Conservation (phyloP, 129 eudicot species). For the Pseudognaphalium luteoalbum region DNA sequence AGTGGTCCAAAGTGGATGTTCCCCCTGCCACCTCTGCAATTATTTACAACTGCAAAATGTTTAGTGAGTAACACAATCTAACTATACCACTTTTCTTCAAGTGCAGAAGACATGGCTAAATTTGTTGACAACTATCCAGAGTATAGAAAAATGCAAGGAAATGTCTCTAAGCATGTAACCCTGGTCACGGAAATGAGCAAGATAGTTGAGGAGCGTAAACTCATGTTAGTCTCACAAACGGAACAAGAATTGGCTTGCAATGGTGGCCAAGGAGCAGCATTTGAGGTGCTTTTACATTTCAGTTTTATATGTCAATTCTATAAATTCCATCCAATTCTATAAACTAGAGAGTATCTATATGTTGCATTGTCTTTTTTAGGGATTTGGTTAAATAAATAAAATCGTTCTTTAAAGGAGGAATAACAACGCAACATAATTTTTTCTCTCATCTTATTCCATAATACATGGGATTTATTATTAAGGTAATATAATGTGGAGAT, state of each 20-base stretch:
- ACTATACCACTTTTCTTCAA: constrained; percentile 15
- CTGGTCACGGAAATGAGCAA: constrained; percentile 98
- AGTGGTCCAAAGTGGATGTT: not conserved
- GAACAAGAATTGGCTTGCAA: constrained; percentile 99
- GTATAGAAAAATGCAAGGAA: constrained; percentile 92
- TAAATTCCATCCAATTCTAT: not conserved
- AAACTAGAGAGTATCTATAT: not conserved
- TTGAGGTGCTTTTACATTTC: constrained; percentile 57
- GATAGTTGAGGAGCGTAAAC: constrained; percentile 94
- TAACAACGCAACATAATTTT: not conserved
- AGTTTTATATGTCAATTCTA: constrained; percentile 6
- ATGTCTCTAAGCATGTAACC: constrained; percentile 97
- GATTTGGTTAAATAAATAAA: not conserved
- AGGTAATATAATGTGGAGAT: not conserved
- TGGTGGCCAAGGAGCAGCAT: constrained; percentile 99
- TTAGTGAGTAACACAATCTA: constrained; percentile 13
- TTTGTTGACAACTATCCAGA: constrained; percentile 98
- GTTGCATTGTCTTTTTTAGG: not conserved
- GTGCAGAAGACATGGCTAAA: constrained; percentile 97
- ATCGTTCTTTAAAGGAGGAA: not conserved
- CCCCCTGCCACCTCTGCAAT: not conserved
- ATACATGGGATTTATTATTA: not conserved
- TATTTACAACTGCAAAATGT: constrained; percentile 22
- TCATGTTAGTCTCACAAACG: constrained; percentile 90
- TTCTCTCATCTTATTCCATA: not conserved